These are phyloP conservation scores for Aspergillus sp. DNA, from an alignment of 2,329 filamentous ascomycete genomes.

Conservation along the genomic window DNA sequence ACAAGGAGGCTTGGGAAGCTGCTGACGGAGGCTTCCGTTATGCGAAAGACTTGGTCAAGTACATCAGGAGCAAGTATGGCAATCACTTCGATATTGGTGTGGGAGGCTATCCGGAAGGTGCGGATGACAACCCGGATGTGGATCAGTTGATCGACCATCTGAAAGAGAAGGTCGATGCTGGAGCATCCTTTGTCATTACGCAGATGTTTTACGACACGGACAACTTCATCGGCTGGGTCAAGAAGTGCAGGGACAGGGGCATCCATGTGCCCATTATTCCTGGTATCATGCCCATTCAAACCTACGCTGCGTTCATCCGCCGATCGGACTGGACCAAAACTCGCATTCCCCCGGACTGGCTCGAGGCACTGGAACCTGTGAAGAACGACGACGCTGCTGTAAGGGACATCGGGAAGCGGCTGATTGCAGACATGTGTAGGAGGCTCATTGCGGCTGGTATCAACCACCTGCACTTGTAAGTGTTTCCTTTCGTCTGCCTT, in stretches of 20 bases:
- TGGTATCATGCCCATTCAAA: slow-evolving; percentile 92
- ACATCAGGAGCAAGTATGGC: slow-evolving; percentile 77
- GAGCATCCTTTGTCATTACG: slow-evolving; percentile 90
- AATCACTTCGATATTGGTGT: slow-evolving; percentile 97
- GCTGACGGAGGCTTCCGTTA: slow-evolving; percentile 86
- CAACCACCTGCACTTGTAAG: slow-evolving; percentile 82
- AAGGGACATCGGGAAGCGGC: slow-evolving; percentile 79
- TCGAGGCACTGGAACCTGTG: slow-evolving; percentile 79
- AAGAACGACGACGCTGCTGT: slow-evolving; percentile 97
- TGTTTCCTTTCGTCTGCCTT: slow-evolving; percentile 2
- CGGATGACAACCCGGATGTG: slow-evolving; percentile 87
- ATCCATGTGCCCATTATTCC: slow-evolving; percentile 82
- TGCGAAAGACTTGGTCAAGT: slow-evolving; percentile 83
- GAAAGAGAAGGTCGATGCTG: slow-evolving; percentile 95
- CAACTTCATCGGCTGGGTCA: slow-evolving; percentile 89
- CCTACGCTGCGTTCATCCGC: slow-evolving; percentile 88
- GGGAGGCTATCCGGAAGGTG: slow-evolving; percentile 93
- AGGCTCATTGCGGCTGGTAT: slow-evolving; percentile 82
- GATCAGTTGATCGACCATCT: slow-evolving; percentile 85
- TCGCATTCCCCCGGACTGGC: slow-evolving; percentile 78
- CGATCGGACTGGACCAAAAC: slow-evolving; percentile 90
- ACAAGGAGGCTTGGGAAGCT: slow-evolving; percentile 91
- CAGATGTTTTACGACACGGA: slow-evolving; percentile 99
- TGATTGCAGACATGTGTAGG: slow-evolving; percentile 88
- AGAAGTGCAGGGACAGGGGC: slow-evolving; percentile 79